Conservation (phyloP, 768 basidiomycete species). For the Wakefieldia striispora region DNA sequence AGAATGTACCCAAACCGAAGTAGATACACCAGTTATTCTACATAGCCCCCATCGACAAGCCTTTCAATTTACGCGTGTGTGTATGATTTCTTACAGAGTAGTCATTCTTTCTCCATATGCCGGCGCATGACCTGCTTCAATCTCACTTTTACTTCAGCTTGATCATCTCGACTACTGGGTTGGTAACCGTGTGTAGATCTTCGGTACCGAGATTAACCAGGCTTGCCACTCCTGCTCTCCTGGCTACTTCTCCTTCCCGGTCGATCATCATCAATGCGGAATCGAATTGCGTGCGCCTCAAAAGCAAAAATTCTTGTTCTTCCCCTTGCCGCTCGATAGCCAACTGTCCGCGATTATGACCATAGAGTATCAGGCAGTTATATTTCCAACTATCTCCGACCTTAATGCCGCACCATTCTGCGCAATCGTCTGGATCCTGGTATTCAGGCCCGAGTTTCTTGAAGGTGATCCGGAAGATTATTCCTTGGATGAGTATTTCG, state of each 20-base stretch:
- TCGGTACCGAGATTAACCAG: neutral
- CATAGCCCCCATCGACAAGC: no score
- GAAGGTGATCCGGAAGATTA: neutral
- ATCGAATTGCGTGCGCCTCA: neutral
- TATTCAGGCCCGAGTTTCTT: neutral
- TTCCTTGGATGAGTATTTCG: neutral
- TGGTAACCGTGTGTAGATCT: neutral
- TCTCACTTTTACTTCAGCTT: neutral
- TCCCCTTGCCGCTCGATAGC: neutral
- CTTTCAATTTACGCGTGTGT: no score
- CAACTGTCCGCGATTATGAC: neutral
- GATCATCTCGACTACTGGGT: neutral
- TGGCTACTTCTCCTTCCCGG: neutral
- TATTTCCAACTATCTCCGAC: neutral
- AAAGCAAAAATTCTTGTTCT: constrained; percentile 1
- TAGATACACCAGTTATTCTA: no score
- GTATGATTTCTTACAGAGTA: no score
- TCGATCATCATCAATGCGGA: constrained; percentile 1
- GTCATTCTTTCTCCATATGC: no score
- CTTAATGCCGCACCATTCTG: constrained; percentile 1
- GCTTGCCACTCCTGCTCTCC: neutral
- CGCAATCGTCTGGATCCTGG: constrained; percentile 1
- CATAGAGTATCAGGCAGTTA: constrained; percentile 1
- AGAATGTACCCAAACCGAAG: no score
- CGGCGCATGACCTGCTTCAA: no score